Conservation (phyloP, 306 rosid species). For the Inga laurina region DNA sequence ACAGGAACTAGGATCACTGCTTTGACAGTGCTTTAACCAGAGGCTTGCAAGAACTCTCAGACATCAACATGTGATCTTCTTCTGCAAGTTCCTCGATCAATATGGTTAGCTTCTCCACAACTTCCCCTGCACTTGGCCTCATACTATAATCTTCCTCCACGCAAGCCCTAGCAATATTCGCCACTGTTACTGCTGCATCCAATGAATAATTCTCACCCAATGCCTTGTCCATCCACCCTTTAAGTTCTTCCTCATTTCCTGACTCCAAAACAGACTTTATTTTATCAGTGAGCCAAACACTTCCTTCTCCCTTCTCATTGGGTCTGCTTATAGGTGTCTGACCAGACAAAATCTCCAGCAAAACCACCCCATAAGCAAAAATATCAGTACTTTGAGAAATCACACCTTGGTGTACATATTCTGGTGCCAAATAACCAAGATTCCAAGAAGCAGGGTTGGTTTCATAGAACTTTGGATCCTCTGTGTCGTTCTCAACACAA, state of each 20-base stretch:
- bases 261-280: conserved; percentile 49
- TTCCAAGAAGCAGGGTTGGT: conserved; percentile 48
- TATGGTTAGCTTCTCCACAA: conserved; percentile 54
- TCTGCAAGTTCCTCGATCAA: conserved; percentile 48
- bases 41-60: conserved; percentile 63
- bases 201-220: conserved; percentile 58
- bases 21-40: conserved; percentile 46
- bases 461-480: conserved; percentile 36
- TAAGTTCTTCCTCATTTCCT: conserved; percentile 48
- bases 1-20: background rate
- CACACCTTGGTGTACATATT: conserved; percentile 54
- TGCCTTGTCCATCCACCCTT: conserved; percentile 67
- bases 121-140: conserved; percentile 59
- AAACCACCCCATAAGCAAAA: conserved; percentile 57
- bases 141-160: conserved; percentile 52
- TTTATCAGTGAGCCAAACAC: conserved; percentile 48
- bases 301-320: conserved; percentile 39
- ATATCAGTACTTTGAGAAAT: conserved; percentile 53
- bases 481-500: conserved; percentile 41
- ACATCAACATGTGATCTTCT: conserved; percentile 36
- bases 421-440: conserved; percentile 58
- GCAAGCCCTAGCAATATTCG: conserved; percentile 56
- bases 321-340: conserved; percentile 48
- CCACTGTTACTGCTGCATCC: conserved; percentile 50
- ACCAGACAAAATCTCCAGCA: conserved; percentile 61